Base-by-base conservation (phyloP, 2,329 filamentous ascomycete species). In the Fusarium longipes region DNA sequence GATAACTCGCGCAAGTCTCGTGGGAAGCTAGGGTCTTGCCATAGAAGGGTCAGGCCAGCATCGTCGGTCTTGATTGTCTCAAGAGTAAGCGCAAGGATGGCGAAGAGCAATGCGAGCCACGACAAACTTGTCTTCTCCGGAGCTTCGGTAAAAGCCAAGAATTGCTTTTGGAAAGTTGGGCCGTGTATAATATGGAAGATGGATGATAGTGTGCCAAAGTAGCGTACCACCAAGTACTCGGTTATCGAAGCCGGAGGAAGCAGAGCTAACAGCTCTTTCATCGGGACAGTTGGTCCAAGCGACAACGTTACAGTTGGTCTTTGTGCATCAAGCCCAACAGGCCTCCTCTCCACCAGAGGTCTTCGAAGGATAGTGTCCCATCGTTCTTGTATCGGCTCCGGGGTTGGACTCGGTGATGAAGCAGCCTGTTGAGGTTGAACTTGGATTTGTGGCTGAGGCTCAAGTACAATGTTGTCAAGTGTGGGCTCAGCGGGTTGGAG, bases 151-250 rank as follows among this genome's bases (percentile, higher is more conserved):
- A 62, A 62, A 0, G 38, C 35, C 1, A 62, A 4, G 1, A 47
- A 62, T 0, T 62, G 58, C 0, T n/a, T 62, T 17, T 62, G 58
- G 1, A 62, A 62, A 0, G 58, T 62, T 2, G 58, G 58, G 0
- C 58, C 58, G 12, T 62, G 58, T 0, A 62, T 32, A 15, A 62
- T 62, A 9, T 62, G 58, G 1, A 62, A 62, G 2, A 62, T 27
- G 0, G 58, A 62, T 5, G 40, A 55, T 3, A 62, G 20, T 0
- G 58, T 62, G 27, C 57, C 48, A 2, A 62, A 62, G 32, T 62
- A 62, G 0, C 58, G 40, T 0, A 51, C 50, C 1, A 62, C 58
- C 5, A 62, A 18, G 2, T 62, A 62, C 8, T 62, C 58, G 0
- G 57, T 56, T 2, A 62, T 58, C 2, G 58, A 62, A 4, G 48